Evolutionary conservation across 768 basidiomycete species (phyloP).

Genomic region (Trametes cinnabarina): DNA sequence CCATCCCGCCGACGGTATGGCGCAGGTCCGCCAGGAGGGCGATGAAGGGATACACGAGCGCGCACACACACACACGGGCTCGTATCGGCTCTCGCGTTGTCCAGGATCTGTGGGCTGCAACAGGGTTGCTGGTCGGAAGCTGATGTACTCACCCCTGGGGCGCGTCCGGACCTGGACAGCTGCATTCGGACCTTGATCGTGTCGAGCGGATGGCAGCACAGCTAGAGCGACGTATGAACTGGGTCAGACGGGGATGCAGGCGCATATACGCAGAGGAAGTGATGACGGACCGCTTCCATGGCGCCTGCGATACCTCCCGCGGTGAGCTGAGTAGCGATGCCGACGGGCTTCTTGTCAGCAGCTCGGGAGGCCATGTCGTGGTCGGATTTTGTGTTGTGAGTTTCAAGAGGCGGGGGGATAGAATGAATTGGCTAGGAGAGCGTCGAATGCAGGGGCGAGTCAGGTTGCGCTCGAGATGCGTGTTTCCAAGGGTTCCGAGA

Average conservation of each 20-base stretch:
- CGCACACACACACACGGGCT: no score
- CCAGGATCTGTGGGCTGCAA: no score
- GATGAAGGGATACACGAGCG: background rate
- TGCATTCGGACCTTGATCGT: slow-evolving; percentile 99
- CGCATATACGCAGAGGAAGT: background rate
- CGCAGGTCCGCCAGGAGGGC: no score
- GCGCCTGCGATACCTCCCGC: slow-evolving; percentile 94
- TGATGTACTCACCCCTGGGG: slow-evolving; percentile 71
- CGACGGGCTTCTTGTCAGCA: slow-evolving; percentile 68
- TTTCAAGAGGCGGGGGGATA: background rate
- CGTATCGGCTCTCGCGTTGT: no score
- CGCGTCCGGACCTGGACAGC: slow-evolving; percentile 75
- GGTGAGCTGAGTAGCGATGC: slow-evolving; percentile 86
- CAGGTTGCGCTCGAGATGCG: background rate
- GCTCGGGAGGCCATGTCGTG: slow-evolving; percentile 20
- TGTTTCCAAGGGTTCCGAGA: background rate
- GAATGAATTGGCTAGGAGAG: background rate
- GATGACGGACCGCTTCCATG: slow-evolving; percentile 84
- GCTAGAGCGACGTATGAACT: slow-evolving; percentile 35
- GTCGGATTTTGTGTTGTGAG: background rate
- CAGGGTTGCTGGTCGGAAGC: background rate
- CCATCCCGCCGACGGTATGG: no score
- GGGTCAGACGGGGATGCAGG: background rate
- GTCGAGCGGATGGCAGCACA: slow-evolving; percentile 90
- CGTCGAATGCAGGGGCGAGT: background rate